A percentile compares a stretch with the other conserved stretches of the same genome.
These are phyloP conservation scores for Elongisporangium undulatum DNA, from an alignment of 352 stramenopile species.

Conservation along the genomic window DNA sequence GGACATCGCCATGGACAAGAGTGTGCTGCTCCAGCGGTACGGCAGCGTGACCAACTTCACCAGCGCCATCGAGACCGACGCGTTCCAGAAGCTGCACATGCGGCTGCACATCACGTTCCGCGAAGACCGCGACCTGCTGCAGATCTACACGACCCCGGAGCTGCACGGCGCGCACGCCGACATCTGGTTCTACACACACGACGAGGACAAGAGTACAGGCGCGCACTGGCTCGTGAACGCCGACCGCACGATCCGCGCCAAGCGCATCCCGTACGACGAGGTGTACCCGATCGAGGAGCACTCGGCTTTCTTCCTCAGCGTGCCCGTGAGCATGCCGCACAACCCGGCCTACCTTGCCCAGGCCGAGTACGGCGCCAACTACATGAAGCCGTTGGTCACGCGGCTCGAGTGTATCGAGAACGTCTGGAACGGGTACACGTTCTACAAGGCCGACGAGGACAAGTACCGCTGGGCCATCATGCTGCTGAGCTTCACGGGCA, in stretches of 20 bases:
- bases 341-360: conserved; percentile 57
- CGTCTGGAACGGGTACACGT: conserved; percentile 67
- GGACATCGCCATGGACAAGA: conserved; percentile 68
- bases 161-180: conserved; percentile 57
- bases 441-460: conserved; percentile 35
- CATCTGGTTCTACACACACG: conserved; percentile 74
- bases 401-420: conserved; percentile 82
- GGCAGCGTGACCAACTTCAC: conserved; percentile 54
- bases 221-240: conserved; percentile 59
- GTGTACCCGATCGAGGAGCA: conserved; percentile 48
- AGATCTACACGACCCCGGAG: conserved; percentile 56
- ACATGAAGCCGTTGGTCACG: conserved; percentile 68
- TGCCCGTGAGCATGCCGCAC: conserved; percentile 39
- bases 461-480: too few relatives aligned
- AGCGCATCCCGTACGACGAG: conserved; percentile 59
- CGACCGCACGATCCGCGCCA: conserved; percentile 64
- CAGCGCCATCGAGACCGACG: conserved; percentile 30
- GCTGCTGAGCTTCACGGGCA: too few relatives aligned
- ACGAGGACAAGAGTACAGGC: conserved; percentile 23
- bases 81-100: conserved; percentile 36
- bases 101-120: conserved; percentile 51
- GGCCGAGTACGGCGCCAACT: conserved; percentile 63
- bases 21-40: conserved; percentile 44
- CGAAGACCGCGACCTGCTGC: conserved; percentile 49
- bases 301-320: conserved; percentile 44